Evolutionary conservation across 1,284 basidiomycete species (phyloP).

Genomic region (Rhodotorula glutinis): DNA sequence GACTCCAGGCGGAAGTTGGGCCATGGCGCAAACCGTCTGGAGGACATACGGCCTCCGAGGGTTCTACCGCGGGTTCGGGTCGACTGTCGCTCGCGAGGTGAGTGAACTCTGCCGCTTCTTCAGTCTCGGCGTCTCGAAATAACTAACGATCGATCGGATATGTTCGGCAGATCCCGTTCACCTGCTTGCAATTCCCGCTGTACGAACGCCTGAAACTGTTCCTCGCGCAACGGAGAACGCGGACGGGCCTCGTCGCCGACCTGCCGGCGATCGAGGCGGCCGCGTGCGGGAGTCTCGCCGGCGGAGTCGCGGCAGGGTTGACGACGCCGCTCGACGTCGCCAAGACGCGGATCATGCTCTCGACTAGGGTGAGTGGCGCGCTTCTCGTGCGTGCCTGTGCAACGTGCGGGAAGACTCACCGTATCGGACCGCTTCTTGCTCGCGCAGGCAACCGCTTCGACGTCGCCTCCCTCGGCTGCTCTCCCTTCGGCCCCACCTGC

Average conservation of each 20-base stretch:
- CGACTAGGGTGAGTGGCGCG: not conserved
- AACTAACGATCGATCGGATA: not conserved
- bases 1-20: conserved; percentile 44
- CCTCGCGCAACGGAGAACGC: conserved; percentile 51
- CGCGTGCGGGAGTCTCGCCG: conserved; percentile 84
- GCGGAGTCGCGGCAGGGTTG: conserved; percentile 79
- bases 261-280: conserved; percentile 71
- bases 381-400: not conserved
- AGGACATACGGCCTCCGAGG: conserved; percentile 61
- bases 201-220: conserved; percentile 83
- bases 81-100: conserved; percentile 73
- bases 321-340: conserved; percentile 96
- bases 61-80: conserved; percentile 75
- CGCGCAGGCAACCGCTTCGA: not conserved
- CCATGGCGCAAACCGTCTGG: conserved; percentile 48
- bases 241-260: conserved; percentile 49
- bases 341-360: conserved; percentile 94
- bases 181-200: conserved; percentile 93
- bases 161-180: conserved; percentile 98
- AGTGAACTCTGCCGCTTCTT: conserved; percentile 38
- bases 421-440: not conserved
- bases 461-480: conserved; percentile 1
- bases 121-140: not conserved
- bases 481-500: conserved; percentile 1
- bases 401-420: too few relatives aligned